Evolutionary conservation across 306 rosid species (phyloP), one percentile per base, ranked within the genome.

Genomic region (Trichosanthes truncata): DNA sequence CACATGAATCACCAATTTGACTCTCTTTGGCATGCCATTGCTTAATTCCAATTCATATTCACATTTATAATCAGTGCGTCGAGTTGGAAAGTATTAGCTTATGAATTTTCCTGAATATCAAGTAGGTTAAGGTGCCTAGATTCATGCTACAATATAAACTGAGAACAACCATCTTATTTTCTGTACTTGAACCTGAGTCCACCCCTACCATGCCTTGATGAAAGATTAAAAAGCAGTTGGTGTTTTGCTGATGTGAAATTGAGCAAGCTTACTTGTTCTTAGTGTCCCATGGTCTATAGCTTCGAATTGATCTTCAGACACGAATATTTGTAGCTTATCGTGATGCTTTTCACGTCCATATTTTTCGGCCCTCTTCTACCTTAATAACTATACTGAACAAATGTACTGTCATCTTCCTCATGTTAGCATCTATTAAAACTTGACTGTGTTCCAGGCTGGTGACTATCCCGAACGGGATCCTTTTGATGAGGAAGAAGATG

Each of bases 381-480:
- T 63, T n/a, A 65, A 13, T 65, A 17, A 1, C 41, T 71, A 40
- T 40, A 56, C 10, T 38, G 40, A 21, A 1, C 25, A 40, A 41
- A 41, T 68, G 9, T 9, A 41, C 74, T 49, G 46, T 7, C 41
- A 3, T 69, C 40, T 10, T 55, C 63, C 20, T 18, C 36, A 15
- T 52, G 51, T 69, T 60, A 17, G 13, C 15, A 25, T 53, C 49
- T 21, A 41, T 74, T 73, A 55, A n/a, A n/a, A 53, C 38, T 55
- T 8, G 21, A 26, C 23, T 13, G 8, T 57, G 73, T 88, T 84
- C 63, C 89, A 94, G 98, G 95, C 91, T 35, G 98, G 97, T 23
- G 92, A 95, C 86, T 95, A 81, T 78, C 96, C 95, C n/a, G 97
- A 95, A 87, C 84, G 89, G 79, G 98, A 95, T 86, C 93, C 89